Conservation (phyloP, 441 rosid genomes). For the Flueggea neowawraea region DNA sequence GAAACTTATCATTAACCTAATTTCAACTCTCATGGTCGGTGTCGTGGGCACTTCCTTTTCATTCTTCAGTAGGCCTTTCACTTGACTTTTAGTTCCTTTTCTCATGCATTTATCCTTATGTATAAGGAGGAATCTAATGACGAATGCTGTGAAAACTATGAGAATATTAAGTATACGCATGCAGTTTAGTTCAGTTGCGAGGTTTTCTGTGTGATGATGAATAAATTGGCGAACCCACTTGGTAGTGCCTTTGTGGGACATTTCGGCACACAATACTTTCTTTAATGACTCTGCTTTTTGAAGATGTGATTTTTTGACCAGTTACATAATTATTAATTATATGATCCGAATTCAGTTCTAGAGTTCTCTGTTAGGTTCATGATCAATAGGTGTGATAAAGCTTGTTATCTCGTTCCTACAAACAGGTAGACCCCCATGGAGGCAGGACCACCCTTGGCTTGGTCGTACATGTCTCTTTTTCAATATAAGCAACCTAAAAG, state of each 20-base stretch:
- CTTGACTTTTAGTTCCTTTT: background rate
- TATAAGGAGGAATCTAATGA: slow-evolving; percentile 16
- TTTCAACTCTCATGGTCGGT: slow-evolving; percentile 29
- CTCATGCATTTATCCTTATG: slow-evolving; percentile 3
- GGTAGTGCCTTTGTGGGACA: background rate
- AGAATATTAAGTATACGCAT: background rate
- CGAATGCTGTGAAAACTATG: slow-evolving; percentile 19
- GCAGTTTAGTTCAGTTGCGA: background rate
- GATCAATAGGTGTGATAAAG: background rate
- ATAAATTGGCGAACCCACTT: background rate
- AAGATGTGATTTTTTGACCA: too few species aligned
- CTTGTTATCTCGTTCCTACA: background rate
- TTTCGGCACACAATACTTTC: too few species aligned
- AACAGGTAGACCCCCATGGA: slow-evolving; percentile 1
- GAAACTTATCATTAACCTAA: slow-evolving; percentile 11
- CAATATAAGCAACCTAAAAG: background rate
- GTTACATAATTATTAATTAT: too few species aligned
- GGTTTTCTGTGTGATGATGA: background rate
- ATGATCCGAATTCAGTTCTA: too few species aligned
- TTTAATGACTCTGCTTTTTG: too few species aligned
- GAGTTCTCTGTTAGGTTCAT: too few species aligned
- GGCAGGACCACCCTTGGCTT: slow-evolving; percentile 2
- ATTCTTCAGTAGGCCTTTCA: slow-evolving; percentile 7
- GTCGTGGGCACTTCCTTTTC: slow-evolving; percentile 16
- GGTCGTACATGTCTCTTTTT: background rate